A percentile compares a stretch with the other conserved stretches of the same genome.
phyloP scores from a whole-genome alignment of 23 red algal species.

The Gracilaria domingensis region DNA sequence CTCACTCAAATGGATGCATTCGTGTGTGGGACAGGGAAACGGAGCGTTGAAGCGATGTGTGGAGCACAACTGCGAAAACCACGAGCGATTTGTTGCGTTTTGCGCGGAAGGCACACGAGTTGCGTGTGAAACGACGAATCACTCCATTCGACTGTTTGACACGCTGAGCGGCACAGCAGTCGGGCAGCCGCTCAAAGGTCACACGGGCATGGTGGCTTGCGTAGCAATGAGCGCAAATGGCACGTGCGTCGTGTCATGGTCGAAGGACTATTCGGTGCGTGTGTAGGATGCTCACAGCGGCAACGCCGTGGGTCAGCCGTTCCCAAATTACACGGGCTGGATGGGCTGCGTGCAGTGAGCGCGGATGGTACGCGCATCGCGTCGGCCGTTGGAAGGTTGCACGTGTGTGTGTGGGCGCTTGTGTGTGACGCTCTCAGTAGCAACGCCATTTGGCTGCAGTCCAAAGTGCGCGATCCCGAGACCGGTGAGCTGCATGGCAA shows the following conservation, averaged over 20 bases:
- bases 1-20: neutral
- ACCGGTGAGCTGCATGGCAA: neutral
- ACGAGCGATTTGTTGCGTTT: neutral
- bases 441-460: neutral
- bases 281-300: no score
- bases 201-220: neutral
- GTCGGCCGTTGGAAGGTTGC: no score
- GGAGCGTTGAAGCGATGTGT: neutral
- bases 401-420: no score
- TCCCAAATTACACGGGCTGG: no score
- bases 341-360: no score
- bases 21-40: neutral
- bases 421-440: neutral
- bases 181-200: neutral
- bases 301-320: no score
- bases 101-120: neutral
- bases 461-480: neutral
- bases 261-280: neutral
- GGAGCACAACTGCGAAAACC: neutral
- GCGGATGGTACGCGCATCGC: no score
- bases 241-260: neutral
- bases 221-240: neutral
- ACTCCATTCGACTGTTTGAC: neutral
- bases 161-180: no score
- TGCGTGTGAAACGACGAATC: neutral